Percentiles rank a stretch among this genome's conserved stretches.
phyloP scores from a whole-genome alignment of 2,329 filamentous ascomycete species.

The Phialocephala sp. region DNA sequence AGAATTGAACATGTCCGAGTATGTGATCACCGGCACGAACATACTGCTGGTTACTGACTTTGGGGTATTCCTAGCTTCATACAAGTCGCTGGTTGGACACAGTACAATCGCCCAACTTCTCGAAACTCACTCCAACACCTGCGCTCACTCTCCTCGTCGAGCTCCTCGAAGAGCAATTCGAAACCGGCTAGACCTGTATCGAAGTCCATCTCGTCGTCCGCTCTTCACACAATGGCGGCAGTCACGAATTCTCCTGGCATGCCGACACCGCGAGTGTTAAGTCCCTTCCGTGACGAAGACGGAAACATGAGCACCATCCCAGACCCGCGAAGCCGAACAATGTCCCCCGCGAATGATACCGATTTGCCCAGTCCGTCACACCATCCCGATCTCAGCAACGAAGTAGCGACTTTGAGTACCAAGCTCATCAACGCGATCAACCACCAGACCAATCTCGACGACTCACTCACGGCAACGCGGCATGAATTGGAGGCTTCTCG shows the following conservation, averaged over 20 bases:
- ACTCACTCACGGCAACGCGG: slow-evolving; percentile 80
- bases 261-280: slow-evolving; percentile 38
- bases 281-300: slow-evolving; percentile 54
- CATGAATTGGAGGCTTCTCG: slow-evolving; percentile 80
- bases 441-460: slow-evolving; percentile 89
- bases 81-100: slow-evolving; percentile 53
- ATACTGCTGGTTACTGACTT: neutral
- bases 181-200: slow-evolving; percentile 43
- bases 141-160: slow-evolving; percentile 58
- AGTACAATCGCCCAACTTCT: slow-evolving; percentile 53
- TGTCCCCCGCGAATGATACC: slow-evolving; percentile 51
- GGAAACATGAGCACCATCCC: slow-evolving; percentile 73
- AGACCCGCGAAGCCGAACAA: slow-evolving; percentile 62
- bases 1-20: slow-evolving; percentile 12
- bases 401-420: slow-evolving; percentile 89
- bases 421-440: slow-evolving; percentile 99
- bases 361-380: slow-evolving; percentile 46
- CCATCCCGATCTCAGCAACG: slow-evolving; percentile 65
- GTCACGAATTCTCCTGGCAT: slow-evolving; percentile 35
- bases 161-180: slow-evolving; percentile 45
- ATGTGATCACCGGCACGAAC: neutral
- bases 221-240: slow-evolving; percentile 48
- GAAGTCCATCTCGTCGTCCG: slow-evolving; percentile 47
- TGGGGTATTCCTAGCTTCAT: slow-evolving; percentile 53
- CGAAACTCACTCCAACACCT: slow-evolving; percentile 54